These are phyloP conservation scores for Boletus patriciae DNA, from an alignment of 768 basidiomycete genomes.

Conservation along the genomic window DNA sequence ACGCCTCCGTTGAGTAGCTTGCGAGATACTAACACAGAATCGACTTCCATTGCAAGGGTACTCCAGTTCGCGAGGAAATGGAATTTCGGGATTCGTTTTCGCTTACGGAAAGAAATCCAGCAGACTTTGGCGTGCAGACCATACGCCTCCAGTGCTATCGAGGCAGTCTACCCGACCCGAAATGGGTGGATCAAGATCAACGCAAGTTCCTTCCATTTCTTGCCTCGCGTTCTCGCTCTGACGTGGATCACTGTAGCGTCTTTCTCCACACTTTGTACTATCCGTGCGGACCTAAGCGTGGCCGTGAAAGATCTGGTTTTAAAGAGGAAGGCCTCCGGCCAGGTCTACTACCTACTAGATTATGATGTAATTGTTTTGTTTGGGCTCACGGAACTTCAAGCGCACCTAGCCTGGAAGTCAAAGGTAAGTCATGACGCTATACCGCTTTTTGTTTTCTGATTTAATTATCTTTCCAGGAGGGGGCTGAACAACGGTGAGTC, in stretches of 20 bases:
- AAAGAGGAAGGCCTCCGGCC: background rate
- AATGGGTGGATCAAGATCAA: constrained; percentile 18
- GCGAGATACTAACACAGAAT: background rate
- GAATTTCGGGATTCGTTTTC: constrained; percentile 14
- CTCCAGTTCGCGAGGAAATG: background rate
- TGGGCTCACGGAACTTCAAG: constrained; percentile 11
- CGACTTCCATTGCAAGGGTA: background rate
- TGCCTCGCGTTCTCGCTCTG: background rate
- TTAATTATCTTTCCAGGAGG: background rate
- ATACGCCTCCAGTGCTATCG: constrained; percentile 10
- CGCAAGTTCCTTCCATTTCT: background rate
- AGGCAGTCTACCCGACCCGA: constrained; percentile 6
- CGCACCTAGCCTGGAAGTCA: constrained; percentile 8
- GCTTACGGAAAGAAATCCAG: background rate
- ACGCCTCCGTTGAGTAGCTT: background rate
- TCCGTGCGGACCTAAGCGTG: background rate
- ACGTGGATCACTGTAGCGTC: background rate
- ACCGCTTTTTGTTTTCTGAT: background rate
- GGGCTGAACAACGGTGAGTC: background rate
- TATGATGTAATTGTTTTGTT: constrained; percentile 15
- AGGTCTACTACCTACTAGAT: constrained; percentile 10
- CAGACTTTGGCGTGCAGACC: constrained; percentile 3
- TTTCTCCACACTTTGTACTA: constrained; percentile 6
- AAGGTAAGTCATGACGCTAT: background rate
- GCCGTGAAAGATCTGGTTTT: background rate